A percentile compares a stretch with the other conserved stretches of the same genome.
Conservation (phyloP, 2,329 filamentous ascomycete genomes). For the Dactylellina cionopaga region DNA sequence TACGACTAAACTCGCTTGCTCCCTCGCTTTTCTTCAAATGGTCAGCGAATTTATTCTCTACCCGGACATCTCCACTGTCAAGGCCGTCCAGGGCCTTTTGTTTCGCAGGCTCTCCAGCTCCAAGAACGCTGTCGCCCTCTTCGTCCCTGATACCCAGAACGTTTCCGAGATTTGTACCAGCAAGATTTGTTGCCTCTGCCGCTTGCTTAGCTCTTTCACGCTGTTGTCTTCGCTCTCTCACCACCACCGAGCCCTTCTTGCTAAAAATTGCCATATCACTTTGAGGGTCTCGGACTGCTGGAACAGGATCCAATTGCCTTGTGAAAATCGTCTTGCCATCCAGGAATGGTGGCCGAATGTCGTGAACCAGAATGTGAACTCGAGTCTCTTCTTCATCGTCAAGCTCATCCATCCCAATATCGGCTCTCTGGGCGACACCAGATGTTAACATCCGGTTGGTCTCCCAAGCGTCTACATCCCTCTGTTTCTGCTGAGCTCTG, state of each 20-base stretch:
- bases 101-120: conserved; percentile 65
- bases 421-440: conserved; percentile 88
- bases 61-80: conserved; percentile 68
- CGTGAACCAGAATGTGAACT: conserved; percentile 90
- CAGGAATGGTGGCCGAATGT: conserved; percentile 90
- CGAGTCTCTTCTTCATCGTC: conserved; percentile 90
- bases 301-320: conserved; percentile 93
- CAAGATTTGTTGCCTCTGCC: conserved; percentile 91
- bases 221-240: conserved; percentile 89
- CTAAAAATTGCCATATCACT: conserved; percentile 99
- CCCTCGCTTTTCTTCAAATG: conserved; percentile 85
- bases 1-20: conserved; percentile 91
- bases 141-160: conserved; percentile 95
- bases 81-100: conserved; percentile 69
- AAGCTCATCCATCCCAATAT: conserved; percentile 82
- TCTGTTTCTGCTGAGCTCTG: conserved; percentile 83
- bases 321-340: conserved; percentile 97
- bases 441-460: conserved; percentile 98
- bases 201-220: conserved; percentile 93
- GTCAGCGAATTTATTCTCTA: conserved; percentile 81
- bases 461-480: conserved; percentile 97
- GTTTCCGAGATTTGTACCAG: conserved; percentile 90
- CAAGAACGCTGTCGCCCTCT: conserved; percentile 82
- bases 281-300: conserved; percentile 89
- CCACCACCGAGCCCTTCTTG: conserved; percentile 90